Percentiles rank a stretch among this genome's conserved stretches.
These are phyloP conservation scores for Diaporthe longicolla DNA, from an alignment of 2,329 filamentous ascomycete genomes.

Conservation along the genomic window DNA sequence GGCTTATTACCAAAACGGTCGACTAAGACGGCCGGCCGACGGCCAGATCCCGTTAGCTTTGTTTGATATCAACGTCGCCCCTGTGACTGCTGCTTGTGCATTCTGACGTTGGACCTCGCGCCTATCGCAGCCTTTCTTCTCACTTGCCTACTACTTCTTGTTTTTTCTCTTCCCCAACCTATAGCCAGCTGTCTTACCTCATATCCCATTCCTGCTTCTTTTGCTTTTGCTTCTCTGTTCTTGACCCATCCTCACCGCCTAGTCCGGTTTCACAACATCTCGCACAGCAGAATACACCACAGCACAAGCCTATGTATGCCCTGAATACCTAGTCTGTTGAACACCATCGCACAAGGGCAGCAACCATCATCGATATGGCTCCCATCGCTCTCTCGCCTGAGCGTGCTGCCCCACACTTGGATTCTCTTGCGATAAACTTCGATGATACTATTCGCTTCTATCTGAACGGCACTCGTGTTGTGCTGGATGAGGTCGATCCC, in stretches of 20 bases:
- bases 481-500: conserved; percentile 88
- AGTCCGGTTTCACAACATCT: conserved; percentile 1
- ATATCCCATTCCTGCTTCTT: neutral
- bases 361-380: conserved; percentile 60
- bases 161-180: conserved; percentile 8
- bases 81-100: conserved; percentile 1
- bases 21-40: conserved; percentile 22
- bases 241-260: conserved; percentile 1
- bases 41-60: conserved; percentile 39
- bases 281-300: neutral
- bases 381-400: conserved; percentile 68
- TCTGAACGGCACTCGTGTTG: conserved; percentile 92
- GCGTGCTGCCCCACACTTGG: conserved; percentile 53
- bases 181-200: neutral
- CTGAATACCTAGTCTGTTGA: conserved; percentile 17
- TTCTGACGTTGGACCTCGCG: conserved; percentile 9
- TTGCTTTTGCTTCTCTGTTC: neutral
- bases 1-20: conserved; percentile 27
- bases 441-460: conserved; percentile 94
- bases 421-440: conserved; percentile 79
- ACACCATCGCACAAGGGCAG: conserved; percentile 16
- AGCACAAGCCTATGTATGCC: conserved; percentile 8
- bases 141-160: neutral
- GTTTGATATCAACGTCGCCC: conserved; percentile 40
- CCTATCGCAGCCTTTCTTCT: neutral